These are phyloP conservation scores for Alloteropsis semialata DNA, from an alignment of 176 grass and related monocot species.

Conservation along the genomic window DNA sequence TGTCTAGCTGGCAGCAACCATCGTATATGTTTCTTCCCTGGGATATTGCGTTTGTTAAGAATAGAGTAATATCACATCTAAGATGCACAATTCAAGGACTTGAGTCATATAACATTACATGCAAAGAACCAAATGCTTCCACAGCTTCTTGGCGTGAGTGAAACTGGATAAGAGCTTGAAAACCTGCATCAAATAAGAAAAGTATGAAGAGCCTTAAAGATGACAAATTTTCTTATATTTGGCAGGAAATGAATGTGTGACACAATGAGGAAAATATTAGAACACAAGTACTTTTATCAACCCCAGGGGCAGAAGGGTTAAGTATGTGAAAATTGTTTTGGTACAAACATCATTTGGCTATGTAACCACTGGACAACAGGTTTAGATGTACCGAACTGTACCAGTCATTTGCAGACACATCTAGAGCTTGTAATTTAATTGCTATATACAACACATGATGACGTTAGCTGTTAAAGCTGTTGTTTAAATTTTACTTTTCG, in stretches of 20 bases:
- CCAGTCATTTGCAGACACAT: neutral
- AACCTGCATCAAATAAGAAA: slow-evolving; percentile 57
- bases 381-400: neutral
- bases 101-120: slow-evolving; percentile 63
- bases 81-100: slow-evolving; percentile 22
- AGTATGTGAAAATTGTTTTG: neutral
- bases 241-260: neutral
- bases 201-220: neutral
- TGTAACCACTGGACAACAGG: neutral
- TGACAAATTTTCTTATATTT: neutral
- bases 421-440: slow-evolving; percentile 7
- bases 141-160: slow-evolving; percentile 75
- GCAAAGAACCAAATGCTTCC: slow-evolving; percentile 75
- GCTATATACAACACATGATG: neutral
- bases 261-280: neutral
- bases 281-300: neutral
- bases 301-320: neutral
- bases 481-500: neutral
- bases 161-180: slow-evolving; percentile 94
- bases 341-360: neutral
- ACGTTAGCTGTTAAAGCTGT: neutral
- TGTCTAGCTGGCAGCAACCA: slow-evolving; percentile 99
- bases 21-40: slow-evolving; percentile 99
- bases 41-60: slow-evolving; percentile 28
- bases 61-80: neutral